phyloP scores from a whole-genome alignment of 2,329 filamentous ascomycete species.

The Huntiella abstrusa region DNA sequence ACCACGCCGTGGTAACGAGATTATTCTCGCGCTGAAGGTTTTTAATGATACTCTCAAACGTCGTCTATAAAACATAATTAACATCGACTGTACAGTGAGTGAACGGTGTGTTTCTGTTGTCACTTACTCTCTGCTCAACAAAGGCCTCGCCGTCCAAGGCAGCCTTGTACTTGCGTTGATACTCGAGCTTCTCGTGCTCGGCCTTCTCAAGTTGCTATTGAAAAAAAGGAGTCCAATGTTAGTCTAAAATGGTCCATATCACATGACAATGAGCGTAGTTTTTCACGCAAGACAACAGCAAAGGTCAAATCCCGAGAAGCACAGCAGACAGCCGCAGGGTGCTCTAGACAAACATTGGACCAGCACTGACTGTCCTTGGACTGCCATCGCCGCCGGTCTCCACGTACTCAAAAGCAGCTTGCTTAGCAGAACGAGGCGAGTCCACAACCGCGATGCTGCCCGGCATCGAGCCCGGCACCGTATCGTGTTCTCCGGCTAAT shows the following conservation, averaged over 20 bases:
- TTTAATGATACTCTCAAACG: conserved; percentile 37
- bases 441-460: background rate
- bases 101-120: background rate
- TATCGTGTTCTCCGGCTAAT: too few species aligned
- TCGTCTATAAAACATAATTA: conserved; percentile 20
- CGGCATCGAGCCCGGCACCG: too few species aligned
- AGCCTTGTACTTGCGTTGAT: conserved; percentile 35
- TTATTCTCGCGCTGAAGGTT: conserved; percentile 61
- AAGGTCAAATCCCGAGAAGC: background rate
- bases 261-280: background rate
- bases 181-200: conserved; percentile 35
- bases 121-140: conserved; percentile 34
- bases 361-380: background rate
- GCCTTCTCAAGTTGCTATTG: conserved; percentile 39
- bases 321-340: background rate
- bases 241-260: conserved; percentile 9
- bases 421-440: conserved; percentile 8
- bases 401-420: conserved; percentile 10
- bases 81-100: background rate
- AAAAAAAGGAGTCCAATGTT: conserved; percentile 8
- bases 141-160: conserved; percentile 29
- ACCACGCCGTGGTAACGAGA: conserved; percentile 70
- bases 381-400: background rate
- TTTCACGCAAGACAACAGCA: background rate
- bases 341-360: background rate